These are phyloP conservation scores for Fraxinus sp. DNA, from an alignment of 305 asterid species.

Conservation along the genomic window DNA sequence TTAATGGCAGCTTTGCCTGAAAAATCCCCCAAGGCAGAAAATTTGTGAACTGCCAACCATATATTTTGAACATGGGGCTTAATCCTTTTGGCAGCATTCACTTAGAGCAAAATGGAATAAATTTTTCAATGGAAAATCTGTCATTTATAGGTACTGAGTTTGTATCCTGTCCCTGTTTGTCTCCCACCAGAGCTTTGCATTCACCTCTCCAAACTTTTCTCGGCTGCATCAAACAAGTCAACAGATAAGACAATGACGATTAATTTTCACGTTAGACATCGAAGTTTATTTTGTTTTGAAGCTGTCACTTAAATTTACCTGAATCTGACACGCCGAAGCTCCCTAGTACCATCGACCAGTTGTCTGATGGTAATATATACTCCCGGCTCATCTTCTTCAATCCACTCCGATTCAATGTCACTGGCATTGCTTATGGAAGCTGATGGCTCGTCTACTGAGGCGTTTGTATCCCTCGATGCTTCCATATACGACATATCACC, in stretches of 20 bases:
- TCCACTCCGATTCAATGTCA: slow-evolving; percentile 92
- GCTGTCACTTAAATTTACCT: slow-evolving; percentile 44
- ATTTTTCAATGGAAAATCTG: not conserved
- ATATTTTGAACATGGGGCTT: slow-evolving; percentile 18
- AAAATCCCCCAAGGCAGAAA: not conserved
- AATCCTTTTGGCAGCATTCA: not conserved
- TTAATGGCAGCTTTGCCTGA: not conserved
- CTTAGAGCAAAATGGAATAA: slow-evolving; percentile 4
- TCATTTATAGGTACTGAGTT: slow-evolving; percentile 63
- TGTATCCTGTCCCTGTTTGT: slow-evolving; percentile 94
- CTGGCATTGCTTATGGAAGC: slow-evolving; percentile 90
- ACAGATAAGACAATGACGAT: not conserved
- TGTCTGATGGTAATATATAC: slow-evolving; percentile 91
- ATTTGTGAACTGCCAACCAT: not conserved
- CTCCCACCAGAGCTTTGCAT: slow-evolving; percentile 97
- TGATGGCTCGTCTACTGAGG: slow-evolving; percentile 88
- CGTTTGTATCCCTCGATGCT: slow-evolving; percentile 73
- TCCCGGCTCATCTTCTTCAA: slow-evolving; percentile 95
- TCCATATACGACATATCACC: slow-evolving; percentile 65
- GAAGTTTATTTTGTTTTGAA: not conserved
- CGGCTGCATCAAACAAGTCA: slow-evolving; percentile 48
- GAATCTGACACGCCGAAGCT: slow-evolving; percentile 96
- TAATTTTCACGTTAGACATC: not conserved
- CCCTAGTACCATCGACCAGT: slow-evolving; percentile 83
- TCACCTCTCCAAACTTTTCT: slow-evolving; percentile 81